A percentile compares a stretch with the other conserved stretches of the same genome.
Conservation (phyloP, 768 basidiomycete species). For the Pleurotus citrinopileatus region DNA sequence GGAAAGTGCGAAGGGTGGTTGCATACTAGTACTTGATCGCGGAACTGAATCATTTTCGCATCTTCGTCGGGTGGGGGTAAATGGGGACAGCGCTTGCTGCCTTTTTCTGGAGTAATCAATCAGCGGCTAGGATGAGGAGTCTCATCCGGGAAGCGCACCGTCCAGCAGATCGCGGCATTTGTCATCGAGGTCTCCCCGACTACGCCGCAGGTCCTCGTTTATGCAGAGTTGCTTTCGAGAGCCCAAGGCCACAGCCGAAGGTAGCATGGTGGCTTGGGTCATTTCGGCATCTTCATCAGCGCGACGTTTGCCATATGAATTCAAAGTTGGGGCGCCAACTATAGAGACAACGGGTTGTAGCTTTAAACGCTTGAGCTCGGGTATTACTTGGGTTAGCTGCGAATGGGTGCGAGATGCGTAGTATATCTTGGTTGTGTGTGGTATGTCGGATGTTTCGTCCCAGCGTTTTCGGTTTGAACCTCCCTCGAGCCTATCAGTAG, state of each 20-base stretch:
- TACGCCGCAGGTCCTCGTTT: conserved; percentile 70
- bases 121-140: background rate
- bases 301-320: conserved; percentile 18
- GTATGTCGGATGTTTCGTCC: conserved; percentile 32
- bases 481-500: conserved; percentile 28
- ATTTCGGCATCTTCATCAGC: conserved; percentile 25
- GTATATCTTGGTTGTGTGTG: conserved; percentile 77
- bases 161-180: conserved; percentile 78
- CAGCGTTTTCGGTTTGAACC: conserved; percentile 16
- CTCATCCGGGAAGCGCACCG: conserved; percentile 35
- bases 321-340: conserved; percentile 5
- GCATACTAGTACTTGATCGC: conserved; percentile 81
- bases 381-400: conserved; percentile 87
- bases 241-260: conserved; percentile 80
- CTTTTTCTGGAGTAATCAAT: conserved; percentile 42
- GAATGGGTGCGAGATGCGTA: conserved; percentile 97
- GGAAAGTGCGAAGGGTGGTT: background rate
- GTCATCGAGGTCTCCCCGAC: conserved; percentile 77
- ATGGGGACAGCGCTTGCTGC: conserved; percentile 69
- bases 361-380: conserved; percentile 76
- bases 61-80: conserved; percentile 74
- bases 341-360: conserved; percentile 29
- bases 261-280: conserved; percentile 22
- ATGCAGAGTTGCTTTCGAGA: conserved; percentile 93
- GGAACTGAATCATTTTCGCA: conserved; percentile 69